Evolutionary conservation across 2,329 filamentous ascomycete genomes (phyloP), one percentile per base, ranked within the genome.

Genomic region (Pseudocercospora fijiensis): DNA sequence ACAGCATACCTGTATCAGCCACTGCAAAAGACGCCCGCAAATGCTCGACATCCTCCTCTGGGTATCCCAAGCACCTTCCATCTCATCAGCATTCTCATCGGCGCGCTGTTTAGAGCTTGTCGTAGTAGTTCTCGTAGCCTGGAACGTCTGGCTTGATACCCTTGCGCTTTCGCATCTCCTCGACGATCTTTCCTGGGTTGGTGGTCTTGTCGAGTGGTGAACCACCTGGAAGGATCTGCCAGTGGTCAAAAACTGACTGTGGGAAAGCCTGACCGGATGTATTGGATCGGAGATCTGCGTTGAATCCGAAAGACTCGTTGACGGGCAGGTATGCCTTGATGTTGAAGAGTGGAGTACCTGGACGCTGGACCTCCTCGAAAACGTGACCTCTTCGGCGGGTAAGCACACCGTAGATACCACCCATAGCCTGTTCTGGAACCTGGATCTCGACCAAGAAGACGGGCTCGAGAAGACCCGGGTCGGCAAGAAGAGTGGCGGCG

Each of bases 361-460:
- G 91, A 78, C 95, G 92, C 87, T 99, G 95, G 86, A 96, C 91
- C 86, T 99, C 95, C 80, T 86, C 85, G 88, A 98, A 97, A 83
- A 99, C 95, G 88, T 98, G 94, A 87, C 95, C 95, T 90, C 95
- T 90, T 82, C 93, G 87, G 78, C 93, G 90, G 83, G 93, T 97
- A 76, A 99, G 91, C 79, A 97, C 93, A 90, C 93, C 91, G 84
- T 99, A 99, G 83, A 99, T 96, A 88, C 95, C 95, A 87, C 95
- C 95, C 95, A 99, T 98, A 80, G 95, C 94, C 78, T 89, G 85
- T 87, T 99, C 95, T 77, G 94, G 94, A 69, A 99, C 95, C 86
- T 97, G 93, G 82, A 99, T 99, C 83, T 99, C 95, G 81, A 96
- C 92, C 80, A 97, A 86, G 90, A 96, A 99, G 83, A 99, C 91